Evolutionary conservation across 768 basidiomycete species (phyloP), one percentile per base, ranked within the genome.

Genomic region (Termitomyces sp.): DNA sequence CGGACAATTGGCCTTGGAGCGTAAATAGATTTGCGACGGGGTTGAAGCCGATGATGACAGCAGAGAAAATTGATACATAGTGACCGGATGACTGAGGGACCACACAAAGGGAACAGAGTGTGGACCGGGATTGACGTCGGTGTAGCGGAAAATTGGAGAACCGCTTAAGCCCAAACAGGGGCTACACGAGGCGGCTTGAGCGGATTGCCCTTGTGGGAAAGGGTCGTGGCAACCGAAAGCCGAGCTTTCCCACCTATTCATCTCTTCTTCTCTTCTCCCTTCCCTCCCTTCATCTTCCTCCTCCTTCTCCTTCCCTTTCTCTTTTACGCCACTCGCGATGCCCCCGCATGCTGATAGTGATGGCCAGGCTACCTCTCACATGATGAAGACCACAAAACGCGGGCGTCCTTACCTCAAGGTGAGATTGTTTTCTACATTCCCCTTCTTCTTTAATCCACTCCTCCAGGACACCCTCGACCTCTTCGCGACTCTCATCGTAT

Each of bases 361-460:
- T 50, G 75, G 80, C 32, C 80, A 81, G 65, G 78, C 83, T 62
- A 85, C 89, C 43, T 92, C 91, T 28, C 94, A 96, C 72, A 92
- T 96, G 91, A 97, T 98, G 94, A 95, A 96, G 84, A 96, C 92
- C 14, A 96, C 94, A 70, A 92, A 93, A 79, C 86, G 94, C 68
- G 94, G 94, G 60, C 82, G 94, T 65, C 94, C 94, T 14, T 97
- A 87, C 72, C 83, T 95, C 72, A 96, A 95, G 85, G 94, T 90
- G 48, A 59, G 66, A 60, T 57, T 56, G 52, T 54, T 44, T 52
- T 45, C 52, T 56, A 60, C 48, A 55, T 61, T n/a, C 49, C 43
- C 53, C 36, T 35, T 40, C 26, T 13, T 55, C 44, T 47, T 36
- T 45, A 53, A 18, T 35, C 16, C 57, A 20, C 43, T 44, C 35